These are phyloP conservation scores for Ochetophila trinervis DNA, from an alignment of 306 rosid genomes.

Conservation along the genomic window DNA sequence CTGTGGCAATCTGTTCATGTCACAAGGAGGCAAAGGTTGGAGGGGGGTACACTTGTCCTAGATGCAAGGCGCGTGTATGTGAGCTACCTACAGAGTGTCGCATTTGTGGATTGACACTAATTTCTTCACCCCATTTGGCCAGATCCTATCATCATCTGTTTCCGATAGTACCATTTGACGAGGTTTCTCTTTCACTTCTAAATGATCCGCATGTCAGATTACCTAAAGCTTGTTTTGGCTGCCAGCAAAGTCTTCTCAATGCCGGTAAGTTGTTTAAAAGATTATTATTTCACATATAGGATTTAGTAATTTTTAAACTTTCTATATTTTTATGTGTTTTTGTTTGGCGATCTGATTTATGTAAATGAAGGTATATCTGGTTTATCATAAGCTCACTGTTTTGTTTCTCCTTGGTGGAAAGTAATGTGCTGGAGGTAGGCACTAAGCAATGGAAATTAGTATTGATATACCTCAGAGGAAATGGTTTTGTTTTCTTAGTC, in stretches of 20 bases:
- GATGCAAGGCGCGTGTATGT: constrained; percentile 96
- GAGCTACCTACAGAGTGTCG: constrained; percentile 95
- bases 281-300: background rate
- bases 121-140: constrained; percentile 96
- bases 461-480: background rate
- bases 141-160: constrained; percentile 97
- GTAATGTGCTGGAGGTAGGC: background rate
- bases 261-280: constrained; percentile 45
- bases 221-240: constrained; percentile 74
- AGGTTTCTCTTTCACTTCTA: constrained; percentile 53
- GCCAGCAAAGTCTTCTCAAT: constrained; percentile 67
- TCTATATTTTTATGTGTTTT: too few relatives aligned
- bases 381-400: too few relatives aligned
- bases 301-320: too few relatives aligned
- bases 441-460: background rate
- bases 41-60: constrained; percentile 91
- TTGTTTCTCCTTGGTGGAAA: too few relatives aligned
- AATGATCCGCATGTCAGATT: constrained; percentile 40
- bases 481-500: background rate
- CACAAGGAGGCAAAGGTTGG: constrained; percentile 89
- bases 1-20: constrained; percentile 85
- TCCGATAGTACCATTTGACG: constrained; percentile 87
- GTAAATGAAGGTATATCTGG: too few relatives aligned
- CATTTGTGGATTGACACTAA: constrained; percentile 90
- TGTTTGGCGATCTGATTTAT: too few relatives aligned